These are phyloP conservation scores for Podaxis sp. DNA, from an alignment of 768 basidiomycete genomes.

Conservation along the genomic window DNA sequence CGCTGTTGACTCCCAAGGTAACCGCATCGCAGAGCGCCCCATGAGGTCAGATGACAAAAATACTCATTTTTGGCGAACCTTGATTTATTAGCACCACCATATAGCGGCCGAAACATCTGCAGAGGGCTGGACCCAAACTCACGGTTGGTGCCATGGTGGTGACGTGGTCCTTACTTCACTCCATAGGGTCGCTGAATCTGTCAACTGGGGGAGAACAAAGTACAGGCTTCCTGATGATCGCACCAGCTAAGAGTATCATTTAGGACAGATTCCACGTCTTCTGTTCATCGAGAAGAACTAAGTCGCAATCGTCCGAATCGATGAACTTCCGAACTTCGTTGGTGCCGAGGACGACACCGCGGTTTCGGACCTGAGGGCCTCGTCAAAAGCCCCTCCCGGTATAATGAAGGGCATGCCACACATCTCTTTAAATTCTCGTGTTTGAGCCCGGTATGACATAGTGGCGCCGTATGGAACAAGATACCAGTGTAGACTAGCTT, in stretches of 20 bases:
- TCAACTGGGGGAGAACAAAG: not conserved
- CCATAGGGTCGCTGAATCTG: not conserved
- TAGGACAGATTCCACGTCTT: not conserved
- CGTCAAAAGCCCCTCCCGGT: not conserved
- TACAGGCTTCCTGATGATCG: not conserved
- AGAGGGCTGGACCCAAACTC: not conserved
- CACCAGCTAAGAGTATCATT: not conserved
- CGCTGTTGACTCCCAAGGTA: too few relatives aligned
- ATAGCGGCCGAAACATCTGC: not conserved
- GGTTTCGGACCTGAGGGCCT: not conserved
- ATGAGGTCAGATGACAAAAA: too few relatives aligned
- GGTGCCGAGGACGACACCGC: not conserved
- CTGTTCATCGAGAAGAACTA: not conserved
- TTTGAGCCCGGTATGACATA: not conserved
- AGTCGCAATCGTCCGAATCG: not conserved
- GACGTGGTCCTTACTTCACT: not conserved
- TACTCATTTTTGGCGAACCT: too few relatives aligned
- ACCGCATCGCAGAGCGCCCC: too few relatives aligned
- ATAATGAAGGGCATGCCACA: not conserved
- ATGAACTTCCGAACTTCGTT: too few relatives aligned
- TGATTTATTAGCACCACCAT: too few relatives aligned
- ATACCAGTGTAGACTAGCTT: too few relatives aligned
- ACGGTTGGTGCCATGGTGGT: not conserved
- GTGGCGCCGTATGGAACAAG: too few relatives aligned
- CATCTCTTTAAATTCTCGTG: not conserved